Conservation (phyloP, 352 stramenopile species). For the Phytophthora constricta region DNA sequence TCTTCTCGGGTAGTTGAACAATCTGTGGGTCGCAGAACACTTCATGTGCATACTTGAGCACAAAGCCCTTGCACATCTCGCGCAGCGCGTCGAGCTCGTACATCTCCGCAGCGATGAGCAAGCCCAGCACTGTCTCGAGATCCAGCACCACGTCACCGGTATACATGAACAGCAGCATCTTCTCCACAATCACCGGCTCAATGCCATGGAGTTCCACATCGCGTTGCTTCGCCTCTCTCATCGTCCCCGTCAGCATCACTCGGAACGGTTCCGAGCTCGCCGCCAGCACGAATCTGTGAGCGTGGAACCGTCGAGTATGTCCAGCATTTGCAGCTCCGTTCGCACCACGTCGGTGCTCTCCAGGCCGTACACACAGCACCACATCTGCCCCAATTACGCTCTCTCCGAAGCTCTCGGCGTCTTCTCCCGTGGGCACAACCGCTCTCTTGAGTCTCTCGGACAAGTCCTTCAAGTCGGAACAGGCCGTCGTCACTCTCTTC, state of each 20-base stretch:
- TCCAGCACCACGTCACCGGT: slow-evolving; percentile 82
- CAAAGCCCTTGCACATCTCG: slow-evolving; percentile 85
- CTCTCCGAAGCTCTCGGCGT: slow-evolving; percentile 55
- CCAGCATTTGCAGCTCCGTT: slow-evolving; percentile 14
- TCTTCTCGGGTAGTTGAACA: slow-evolving; percentile 82
- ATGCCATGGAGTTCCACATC: slow-evolving; percentile 81
- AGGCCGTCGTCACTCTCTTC: slow-evolving; percentile 52
- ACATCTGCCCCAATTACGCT: slow-evolving; percentile 74
- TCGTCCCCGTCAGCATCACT: slow-evolving; percentile 83
- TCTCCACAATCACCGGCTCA: slow-evolving; percentile 66
- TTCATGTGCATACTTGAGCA: slow-evolving; percentile 82
- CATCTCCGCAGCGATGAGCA: slow-evolving; percentile 85
- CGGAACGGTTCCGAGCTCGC: slow-evolving; percentile 83
- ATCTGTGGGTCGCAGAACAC: slow-evolving; percentile 81
- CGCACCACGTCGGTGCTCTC: slow-evolving; percentile 11
- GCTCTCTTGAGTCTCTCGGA: slow-evolving; percentile 64
- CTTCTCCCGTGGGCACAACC: slow-evolving; percentile 30
- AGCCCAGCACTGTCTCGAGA: slow-evolving; percentile 72
- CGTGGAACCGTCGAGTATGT: slow-evolving; percentile 50
- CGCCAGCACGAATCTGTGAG: slow-evolving; percentile 85
- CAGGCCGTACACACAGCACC: slow-evolving; percentile 60
- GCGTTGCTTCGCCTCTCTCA: slow-evolving; percentile 74
- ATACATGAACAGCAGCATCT: slow-evolving; percentile 89
- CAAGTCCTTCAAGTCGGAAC: slow-evolving; percentile 73
- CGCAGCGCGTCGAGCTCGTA: slow-evolving; percentile 81